Base-by-base conservation (phyloP, 805 yeast genomes). In the Sugiyamaella floridensis region DNA sequence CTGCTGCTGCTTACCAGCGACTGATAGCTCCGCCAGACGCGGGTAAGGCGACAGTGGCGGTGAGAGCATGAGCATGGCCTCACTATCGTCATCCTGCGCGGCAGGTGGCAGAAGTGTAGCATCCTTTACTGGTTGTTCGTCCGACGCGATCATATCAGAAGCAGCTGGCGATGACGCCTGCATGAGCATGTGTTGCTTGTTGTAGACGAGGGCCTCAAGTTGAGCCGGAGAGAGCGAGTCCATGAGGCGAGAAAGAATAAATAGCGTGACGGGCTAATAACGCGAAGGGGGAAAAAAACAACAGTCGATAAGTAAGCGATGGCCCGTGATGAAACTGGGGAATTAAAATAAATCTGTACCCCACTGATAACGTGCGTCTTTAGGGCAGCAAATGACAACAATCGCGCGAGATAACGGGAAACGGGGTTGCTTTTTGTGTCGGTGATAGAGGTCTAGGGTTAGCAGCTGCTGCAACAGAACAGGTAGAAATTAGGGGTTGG, bases 31-130 rank as follows among this genome's bases (percentile, higher is more conserved):
- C 28, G 54, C 54, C 43, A 51, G 56, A 43, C 56, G 63, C 12
- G 64, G 62, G 43, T 57, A 60, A 7, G 69, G 68, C 40, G 69
- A 65, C 45, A 63, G 55, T 2, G 69, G 69, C n/a, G 69, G 69
- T 20, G 69, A 65, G 12, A 64, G 61, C 65, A 65, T 65, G 22
- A 64, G 51, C 34, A 54, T 47, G 8, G 58, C 6, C n/a, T 9
- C 12, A 18, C 10, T 8, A 10, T 45, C 41, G 9, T 45, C 41
- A 11, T 45, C 40, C 47, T 42, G 20, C 5, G 42, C 18, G 16
- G 26, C 37, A 11, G 37, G 12, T 10, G 37, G 37, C 37, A 32
- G n/a, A 10, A 32, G 37, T 11, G 37, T 32, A 14, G n/a, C 9
- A 8, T 32, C 37, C 37, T 32, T 32, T 10, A 14, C 37, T 14